Evolutionary conservation across 2,329 filamentous ascomycete species (phyloP), one percentile per base, ranked within the genome.

Genomic region (Botrytis paeoniae): DNA sequence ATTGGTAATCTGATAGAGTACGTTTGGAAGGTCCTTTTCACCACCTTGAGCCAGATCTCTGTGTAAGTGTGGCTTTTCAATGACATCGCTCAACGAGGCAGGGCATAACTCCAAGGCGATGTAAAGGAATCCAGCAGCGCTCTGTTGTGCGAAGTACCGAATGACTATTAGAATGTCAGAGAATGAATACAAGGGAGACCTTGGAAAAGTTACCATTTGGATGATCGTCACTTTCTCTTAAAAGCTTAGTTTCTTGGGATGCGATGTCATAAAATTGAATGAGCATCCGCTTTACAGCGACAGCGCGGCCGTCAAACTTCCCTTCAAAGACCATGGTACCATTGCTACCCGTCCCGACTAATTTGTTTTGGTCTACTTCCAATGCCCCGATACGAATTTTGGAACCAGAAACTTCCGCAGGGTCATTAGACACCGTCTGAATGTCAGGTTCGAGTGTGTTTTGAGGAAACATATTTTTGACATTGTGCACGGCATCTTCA

Each of bases 301-400:
- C 95, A 62, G 95, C 92, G 69, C 95, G 91, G 37, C 94, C 94
- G 81, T 97, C 96, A 81, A 97, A 98, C 71, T 91, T 93, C n/a
- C 96, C 96, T 66, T 93, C 92, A 81, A 96, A 98, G 0, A 99
- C 96, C 70, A 97, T 90, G 0, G 96, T 99, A n/a, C 96, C 96
- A 80, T 98, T 97, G 81, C 95, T 98, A 71, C 96, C 96, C 74
- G 93, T 91, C 35, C 90, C 90, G 43, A 92, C 85, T 75, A 91
- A 87, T 77, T 87, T 85, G 63, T 90, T 87, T 62, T 87, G 87
- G 75, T 91, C 86, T 70, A 92, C 89, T 77, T 90, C 87, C 2
- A 92, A 86, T 72, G 87, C 89, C 43, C 88, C 89, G 80, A 92
- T 89, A 71, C 85, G 87, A 76, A 91, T 85, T 66, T 88, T 86